phyloP scores from a whole-genome alignment of 148 eudicot genomes.

The Pouteria glomerata region DNA sequence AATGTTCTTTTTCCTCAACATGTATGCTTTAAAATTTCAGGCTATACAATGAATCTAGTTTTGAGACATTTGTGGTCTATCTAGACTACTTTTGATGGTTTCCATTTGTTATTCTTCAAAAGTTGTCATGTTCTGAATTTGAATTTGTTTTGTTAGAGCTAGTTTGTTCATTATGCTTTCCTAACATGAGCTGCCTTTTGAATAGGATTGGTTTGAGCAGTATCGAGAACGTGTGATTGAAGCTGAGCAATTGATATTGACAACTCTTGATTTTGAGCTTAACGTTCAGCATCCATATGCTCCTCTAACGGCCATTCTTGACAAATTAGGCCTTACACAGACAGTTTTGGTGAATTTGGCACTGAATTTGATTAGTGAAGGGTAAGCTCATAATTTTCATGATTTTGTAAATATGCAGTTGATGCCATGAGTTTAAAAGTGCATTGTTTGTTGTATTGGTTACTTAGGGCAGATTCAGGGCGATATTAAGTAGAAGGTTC shows the following conservation, averaged over 20 bases:
- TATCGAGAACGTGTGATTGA: slow-evolving; percentile 74
- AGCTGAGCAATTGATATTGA: slow-evolving; percentile 87
- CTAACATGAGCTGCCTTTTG: slow-evolving; percentile 7
- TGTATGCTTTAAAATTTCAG: neutral
- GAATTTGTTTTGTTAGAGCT: neutral
- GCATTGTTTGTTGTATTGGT: neutral
- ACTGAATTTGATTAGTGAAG: slow-evolving; percentile 77
- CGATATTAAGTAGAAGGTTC: neutral
- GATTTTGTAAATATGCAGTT: slow-evolving; percentile 6
- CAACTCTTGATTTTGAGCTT: slow-evolving; percentile 90
- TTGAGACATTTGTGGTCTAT: neutral
- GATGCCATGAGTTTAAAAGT: slow-evolving; percentile 12
- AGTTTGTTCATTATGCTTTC: neutral
- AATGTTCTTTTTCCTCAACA: neutral
- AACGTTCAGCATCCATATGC: slow-evolving; percentile 90
- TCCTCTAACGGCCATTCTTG: slow-evolving; percentile 72
- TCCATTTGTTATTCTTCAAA: slow-evolving; percentile 2
- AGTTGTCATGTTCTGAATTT: neutral
- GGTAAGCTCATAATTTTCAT: slow-evolving; percentile 50
- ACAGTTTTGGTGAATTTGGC: slow-evolving; percentile 72
- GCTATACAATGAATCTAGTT: neutral
- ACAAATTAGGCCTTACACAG: slow-evolving; percentile 83
- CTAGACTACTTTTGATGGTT: neutral
- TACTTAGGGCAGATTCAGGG: neutral
- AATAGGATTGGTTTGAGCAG: slow-evolving; percentile 93